Evolutionary conservation across 2,329 filamentous ascomycete species (phyloP), one percentile per base, ranked within the genome.

Genomic region (Xylariaceae sp.): DNA sequence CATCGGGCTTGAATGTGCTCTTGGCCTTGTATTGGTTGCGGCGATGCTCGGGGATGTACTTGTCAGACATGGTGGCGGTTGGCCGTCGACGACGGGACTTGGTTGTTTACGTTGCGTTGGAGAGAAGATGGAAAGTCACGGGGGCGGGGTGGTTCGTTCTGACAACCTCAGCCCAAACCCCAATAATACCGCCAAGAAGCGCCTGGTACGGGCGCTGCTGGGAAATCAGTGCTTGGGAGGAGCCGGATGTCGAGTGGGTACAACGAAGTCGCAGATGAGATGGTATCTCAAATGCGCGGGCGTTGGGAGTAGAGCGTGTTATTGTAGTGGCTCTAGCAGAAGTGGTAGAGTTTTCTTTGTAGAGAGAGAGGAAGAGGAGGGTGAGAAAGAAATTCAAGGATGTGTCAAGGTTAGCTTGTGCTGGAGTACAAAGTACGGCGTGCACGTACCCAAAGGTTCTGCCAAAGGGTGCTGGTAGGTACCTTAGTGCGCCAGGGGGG

Each of bases 1-100:
- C 94, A 74, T 99, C 94, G 67, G 92, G 92, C 85, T 96, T 96
- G 83, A 99, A 97, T 69, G 90, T 90, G 76, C 89, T 92, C 84
- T 96, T 96, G 52, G 94, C 94, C 87, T 99, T 99, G 86, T 96
- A 99, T 79, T 96, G 92, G 63, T 90, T 96, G 72, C 94, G 92
- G 74, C 94, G 91, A 81, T 99, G 94, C 80, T 99, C 94, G 74
- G 94, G 94, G 70, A 99, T 99, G 80, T 96, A 99, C 70, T 94
- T 89, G 75, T 99, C 94, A 74, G 94, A 88, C 94, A 99, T 99
- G 77, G 67, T 86, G 74, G 71, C 71, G 70, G 53, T 13, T 70
- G 45, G 55, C 48, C 50, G 49, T 50, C 50, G 46, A 43, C 26
- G 47, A 39, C 49, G 51, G 54, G 50, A 36, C 45, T 34, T 22